Evolutionary conservation across 345 rosid genomes (phyloP).

Genomic region (Syzygium aromaticum): DNA sequence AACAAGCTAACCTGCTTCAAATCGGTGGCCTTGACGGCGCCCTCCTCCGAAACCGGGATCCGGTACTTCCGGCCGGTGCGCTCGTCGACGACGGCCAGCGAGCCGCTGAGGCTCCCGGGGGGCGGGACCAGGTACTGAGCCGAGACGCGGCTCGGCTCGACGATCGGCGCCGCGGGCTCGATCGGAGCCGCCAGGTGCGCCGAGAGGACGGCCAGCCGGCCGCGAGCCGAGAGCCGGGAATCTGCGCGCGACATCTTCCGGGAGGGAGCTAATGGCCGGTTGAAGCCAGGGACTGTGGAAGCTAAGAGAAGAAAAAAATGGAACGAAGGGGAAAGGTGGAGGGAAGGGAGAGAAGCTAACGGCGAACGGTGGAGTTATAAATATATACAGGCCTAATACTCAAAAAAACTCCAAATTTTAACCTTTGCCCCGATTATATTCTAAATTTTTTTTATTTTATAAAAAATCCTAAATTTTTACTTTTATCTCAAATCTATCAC

Average conservation of each 20-base stretch:
- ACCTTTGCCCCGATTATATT: no score
- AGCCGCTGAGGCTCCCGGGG: constrained; percentile 45
- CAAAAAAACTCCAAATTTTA: no score
- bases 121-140: constrained; percentile 33
- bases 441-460: no score
- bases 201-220: constrained; percentile 60
- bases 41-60: constrained; percentile 49
- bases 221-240: constrained; percentile 26
- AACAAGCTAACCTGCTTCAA: constrained; percentile 54
- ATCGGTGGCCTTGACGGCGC: constrained; percentile 75
- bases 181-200: constrained; percentile 37
- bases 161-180: constrained; percentile 27
- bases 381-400: no score
- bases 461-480: no score
- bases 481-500: no score
- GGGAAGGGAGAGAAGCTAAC: not conserved
- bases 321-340: not conserved
- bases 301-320: not conserved
- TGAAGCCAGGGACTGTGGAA: not conserved
- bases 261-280: not conserved
- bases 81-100: constrained; percentile 61
- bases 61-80: constrained; percentile 60
- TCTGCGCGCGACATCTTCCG: not conserved
- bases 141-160: constrained; percentile 46
- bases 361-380: not conserved